Evolutionary conservation across 306 rosid genomes (phyloP), one percentile per base, ranked within the genome.

Genomic region (Dicorynia guianensis): DNA sequence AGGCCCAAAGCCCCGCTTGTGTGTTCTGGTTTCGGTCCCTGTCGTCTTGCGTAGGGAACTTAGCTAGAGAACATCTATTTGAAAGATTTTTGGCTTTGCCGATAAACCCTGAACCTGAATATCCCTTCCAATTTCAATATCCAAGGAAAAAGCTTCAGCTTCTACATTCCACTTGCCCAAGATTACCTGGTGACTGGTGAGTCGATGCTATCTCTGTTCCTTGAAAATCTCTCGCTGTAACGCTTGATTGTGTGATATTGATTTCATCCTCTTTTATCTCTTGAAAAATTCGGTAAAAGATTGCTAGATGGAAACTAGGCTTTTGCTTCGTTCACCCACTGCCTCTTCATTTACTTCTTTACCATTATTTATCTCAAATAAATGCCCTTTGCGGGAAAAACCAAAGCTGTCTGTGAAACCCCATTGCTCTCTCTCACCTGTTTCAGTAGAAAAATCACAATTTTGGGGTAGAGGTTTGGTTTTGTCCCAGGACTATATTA

Each of bases 321-420:
- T 87, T 34, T 69, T 88, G 39, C 48, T 85, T 64, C 62, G 72
- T 58, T 84, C 89, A 12, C 78, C 87, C 0, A 89, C 76, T 67
- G 17, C 71, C 18, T 81, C 85, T 14, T 49, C 80, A 13, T 80
- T 77, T 33, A 66, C 87, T 76, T 83, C 89, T 60, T 72, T 85
- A 34, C 91, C 95, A 9, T 89, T 91, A 17, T 80, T 81, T 72
- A 75, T 86, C 55, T 84, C 91, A 4, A 84, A 61, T 56, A 82
- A 72, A 18, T 44, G 75, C 33, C 81, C 79, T 42, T 83, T 80
- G 48, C 73, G 58, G 53, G 76, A 54, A 57, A 82, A 69, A 8
- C 83, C 84, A 0, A 82, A 47, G 4, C 52, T 39, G 18, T 85
- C 76, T 59, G 59, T 71, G 12, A 89, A 83, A 78, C 50, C 87